Evolutionary conservation across 2,329 filamentous ascomycete species (phyloP), one percentile per base, ranked within the genome.

Genomic region (Sporothrix mexicana): DNA sequence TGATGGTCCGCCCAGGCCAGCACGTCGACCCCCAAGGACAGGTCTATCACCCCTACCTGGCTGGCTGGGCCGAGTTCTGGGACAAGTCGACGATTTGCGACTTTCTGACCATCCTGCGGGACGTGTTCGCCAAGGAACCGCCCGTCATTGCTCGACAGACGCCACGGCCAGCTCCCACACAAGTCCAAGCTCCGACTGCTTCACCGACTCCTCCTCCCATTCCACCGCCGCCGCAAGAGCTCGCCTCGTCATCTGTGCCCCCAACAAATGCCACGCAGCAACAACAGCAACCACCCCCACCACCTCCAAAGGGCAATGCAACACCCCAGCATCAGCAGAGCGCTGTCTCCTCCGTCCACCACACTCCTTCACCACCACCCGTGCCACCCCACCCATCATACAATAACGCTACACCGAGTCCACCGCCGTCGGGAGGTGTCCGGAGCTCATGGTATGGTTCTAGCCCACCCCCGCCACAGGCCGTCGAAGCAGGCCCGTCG

Each of bases 41-140:
- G 80, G 89, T 98, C 75, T 99, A 98, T 80, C 96, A 99, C 80
- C 96, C 96, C 51, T 99, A 98, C 80, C 85, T 99, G 64, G 93
- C 94, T 45, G 91, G 94, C 75, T 99, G 96, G 96, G 85, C 87
- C 45, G 90, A 93, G 76, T 95, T 93, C 77, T 96, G 93, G 92
- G 93, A 97, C 88, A 95, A 94, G 85, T 97, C 93, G 0, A 95
- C 90, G 45, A 84, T 98, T 2, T 84, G 92, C 57, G 94, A 97
- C 79, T 93, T 98, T 73, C 83, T 98, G 2, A 90, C 89, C 17
- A 92, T 97, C 41, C 83, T 99, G 3, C 88, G 92, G 76, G 93
- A 96, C 71, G 86, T 98, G 25, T 99, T 99, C 79, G 92, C 94
- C 51, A 97, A 97, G 82, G 96, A 99, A 78, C 96, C 96, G 9